Base-by-base conservation (phyloP, 73 alveolate genomes). In the Paramecium pentaurelia region DNA sequence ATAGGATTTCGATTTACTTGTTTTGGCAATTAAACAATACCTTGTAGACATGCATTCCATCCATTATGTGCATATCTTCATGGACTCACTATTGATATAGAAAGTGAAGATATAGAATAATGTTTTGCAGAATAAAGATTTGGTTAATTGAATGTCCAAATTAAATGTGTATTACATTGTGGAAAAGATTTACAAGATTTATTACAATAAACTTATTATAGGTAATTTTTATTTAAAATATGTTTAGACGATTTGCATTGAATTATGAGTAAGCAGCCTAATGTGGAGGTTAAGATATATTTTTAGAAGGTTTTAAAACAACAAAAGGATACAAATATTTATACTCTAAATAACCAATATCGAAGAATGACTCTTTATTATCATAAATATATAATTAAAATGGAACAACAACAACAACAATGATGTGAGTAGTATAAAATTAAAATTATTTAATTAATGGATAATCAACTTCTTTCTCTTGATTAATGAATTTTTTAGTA, bases 361-460 rank as follows among this genome's bases (percentile, higher is more conserved):
- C 91, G 34, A 80, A 80, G 91, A 80, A 80, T 80, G 91, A 80
- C 91, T 4, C 71, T 80, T 45, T 80, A 73, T 73, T 5, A 73
- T 28, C 51, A 64, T 64, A 64, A 64, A 25, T 64, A 25, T 9
- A 64, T 64, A 64, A 64, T 64, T 25, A 1, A 32, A 64, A 64
- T 64, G 84, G 84, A 64, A 20, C 45, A 12, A 40, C 16, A 60
- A 40, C 16, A 60, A 14, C 37, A 28, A 11, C 84, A 64, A 28
- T 64, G 51, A 64, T 64, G 84, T 64, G 84, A 64, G 45, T 64
- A 64, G 84, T 64, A 64, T 64, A 64, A 64, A 40, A 64, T 64
- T 64, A 11, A 64, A 64, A 64, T 32, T 64, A 64, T 64, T 64
- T 64, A 64, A 40, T 40, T 40, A 40, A 28, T 54, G 3, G 34